These are phyloP conservation scores for Lecanicillium sp. DNA, from an alignment of 2,329 filamentous ascomycete genomes.

Conservation along the genomic window DNA sequence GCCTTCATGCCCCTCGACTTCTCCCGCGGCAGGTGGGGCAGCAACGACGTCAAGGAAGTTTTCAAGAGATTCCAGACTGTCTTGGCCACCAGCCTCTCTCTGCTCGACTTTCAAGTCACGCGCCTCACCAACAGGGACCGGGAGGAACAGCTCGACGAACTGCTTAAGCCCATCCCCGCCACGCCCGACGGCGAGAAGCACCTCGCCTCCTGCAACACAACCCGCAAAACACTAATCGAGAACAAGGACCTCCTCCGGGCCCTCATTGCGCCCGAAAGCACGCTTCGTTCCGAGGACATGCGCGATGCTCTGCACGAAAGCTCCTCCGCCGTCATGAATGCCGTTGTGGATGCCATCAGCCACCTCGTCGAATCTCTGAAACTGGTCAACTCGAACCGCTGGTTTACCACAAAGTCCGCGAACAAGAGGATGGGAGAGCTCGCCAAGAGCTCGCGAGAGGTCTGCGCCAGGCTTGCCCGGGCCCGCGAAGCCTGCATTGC, in stretches of 20 bases:
- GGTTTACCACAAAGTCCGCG: constrained; percentile 21
- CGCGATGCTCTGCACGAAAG: constrained; percentile 26
- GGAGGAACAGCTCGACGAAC: background rate
- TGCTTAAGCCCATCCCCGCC: background rate
- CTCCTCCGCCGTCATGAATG: constrained; percentile 21
- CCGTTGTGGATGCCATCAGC: constrained; percentile 13
- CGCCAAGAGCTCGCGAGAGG: constrained; percentile 16
- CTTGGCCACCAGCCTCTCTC: constrained; percentile 27
- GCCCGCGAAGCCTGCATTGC: constrained; percentile 22
- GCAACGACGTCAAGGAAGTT: constrained; percentile 35
- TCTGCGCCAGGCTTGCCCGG: constrained; percentile 22
- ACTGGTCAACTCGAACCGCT: constrained; percentile 27
- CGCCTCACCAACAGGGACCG: constrained; percentile 22
- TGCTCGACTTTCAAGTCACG: constrained; percentile 39
- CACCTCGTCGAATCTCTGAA: constrained; percentile 18
- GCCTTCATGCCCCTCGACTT: constrained; percentile 42
- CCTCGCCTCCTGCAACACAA: constrained; percentile 15
- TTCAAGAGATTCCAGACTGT: constrained; percentile 30
- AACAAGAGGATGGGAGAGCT: constrained; percentile 20
- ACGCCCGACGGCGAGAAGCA: constrained; percentile 12
- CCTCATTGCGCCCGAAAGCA: constrained; percentile 31
- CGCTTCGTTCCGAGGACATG: constrained; percentile 27
- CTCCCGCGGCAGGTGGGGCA: constrained; percentile 38
- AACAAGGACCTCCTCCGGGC: constrained; percentile 30
- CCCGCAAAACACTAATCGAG: constrained; percentile 26